Conservation (phyloP, 129 eudicot species). For the Flaveria sonorensis region DNA sequence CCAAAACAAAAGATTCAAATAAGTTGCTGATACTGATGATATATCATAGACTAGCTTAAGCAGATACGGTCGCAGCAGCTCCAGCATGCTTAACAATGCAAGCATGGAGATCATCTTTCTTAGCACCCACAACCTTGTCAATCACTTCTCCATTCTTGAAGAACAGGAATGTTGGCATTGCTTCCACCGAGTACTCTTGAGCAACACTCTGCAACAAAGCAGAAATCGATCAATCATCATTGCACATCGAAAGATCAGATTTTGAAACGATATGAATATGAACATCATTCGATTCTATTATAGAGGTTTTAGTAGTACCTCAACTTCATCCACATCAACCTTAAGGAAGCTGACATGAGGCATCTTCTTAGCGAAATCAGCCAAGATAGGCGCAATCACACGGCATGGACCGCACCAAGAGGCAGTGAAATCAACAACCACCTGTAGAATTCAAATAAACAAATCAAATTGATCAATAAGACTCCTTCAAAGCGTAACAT, state of each 20-base stretch:
- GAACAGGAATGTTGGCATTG: conserved; percentile 88
- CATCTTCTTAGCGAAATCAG: conserved; percentile 51
- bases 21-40: conserved; percentile 21
- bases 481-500: not conserved
- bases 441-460: conserved; percentile 36
- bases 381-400: conserved; percentile 57
- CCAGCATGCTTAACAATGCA: conserved; percentile 41
- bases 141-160: conserved; percentile 56
- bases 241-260: not conserved
- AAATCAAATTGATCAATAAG: not conserved
- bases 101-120: conserved; percentile 52
- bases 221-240: not conserved
- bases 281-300: not conserved
- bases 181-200: conserved; percentile 52
- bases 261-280: not conserved
- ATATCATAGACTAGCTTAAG: conserved; percentile 21
- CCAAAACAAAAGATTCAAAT: not conserved
- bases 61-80: conserved; percentile 25
- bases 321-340: conserved; percentile 75
- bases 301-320: conserved; percentile 33
- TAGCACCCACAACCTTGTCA: conserved; percentile 78
- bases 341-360: conserved; percentile 54
- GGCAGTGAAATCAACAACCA: conserved; percentile 73
- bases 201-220: conserved; percentile 50
- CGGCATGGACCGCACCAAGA: conserved; percentile 84